Base-by-base conservation (phyloP, 352 stramenopile species). In the Hyaloperonospora arabidopsidis region DNA sequence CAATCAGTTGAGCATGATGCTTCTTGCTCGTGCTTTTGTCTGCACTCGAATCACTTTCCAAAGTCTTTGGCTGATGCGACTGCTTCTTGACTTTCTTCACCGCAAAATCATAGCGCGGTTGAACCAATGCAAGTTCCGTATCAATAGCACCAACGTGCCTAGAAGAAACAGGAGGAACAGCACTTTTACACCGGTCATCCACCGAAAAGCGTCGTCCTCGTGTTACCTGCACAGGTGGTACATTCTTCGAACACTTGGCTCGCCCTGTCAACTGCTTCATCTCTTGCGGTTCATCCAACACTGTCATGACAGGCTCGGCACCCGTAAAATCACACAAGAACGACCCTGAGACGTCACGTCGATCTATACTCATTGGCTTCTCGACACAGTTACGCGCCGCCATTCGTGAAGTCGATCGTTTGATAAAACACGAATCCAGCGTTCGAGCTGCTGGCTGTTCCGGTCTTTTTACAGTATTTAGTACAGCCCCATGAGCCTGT, bases 81-180 rank as follows among this genome's bases (percentile, higher is more conserved):
- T 49, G 32, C 6, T 62, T 50, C 18, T 19, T 49, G 3, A 0
- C 54, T 2, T 55, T 22, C 28, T 49, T 52, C 2, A 7, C 18
- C 2, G 39, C 8, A 18, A 36, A 18, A 45, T 58, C 52, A 14
- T 59, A 61, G 25, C 52, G 56, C 29, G 61, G 49, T 21, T 70
- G 47, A 13, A 57, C 54, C 0, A 58, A 60, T 44, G 52, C 47
- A 25, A 61, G 47, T n/a, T 61, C 65, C 5, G 61, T 43, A 12
- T 67, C 59, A 14, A 67, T 59, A 2, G 35, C 54, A 34, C 39
- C 54, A 18, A 65, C 23, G 29, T 63, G 17, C 5, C 63, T 49
- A n/a, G 57, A 43, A 0, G 61, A 63, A 12, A 67, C 46, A 10
- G 59, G 48, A 2, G 54, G 64, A 18, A 57, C 25, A 28, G 50